phyloP scores from a whole-genome alignment of 768 basidiomycete species.

The Leucosporidium creatinivorum region DNA sequence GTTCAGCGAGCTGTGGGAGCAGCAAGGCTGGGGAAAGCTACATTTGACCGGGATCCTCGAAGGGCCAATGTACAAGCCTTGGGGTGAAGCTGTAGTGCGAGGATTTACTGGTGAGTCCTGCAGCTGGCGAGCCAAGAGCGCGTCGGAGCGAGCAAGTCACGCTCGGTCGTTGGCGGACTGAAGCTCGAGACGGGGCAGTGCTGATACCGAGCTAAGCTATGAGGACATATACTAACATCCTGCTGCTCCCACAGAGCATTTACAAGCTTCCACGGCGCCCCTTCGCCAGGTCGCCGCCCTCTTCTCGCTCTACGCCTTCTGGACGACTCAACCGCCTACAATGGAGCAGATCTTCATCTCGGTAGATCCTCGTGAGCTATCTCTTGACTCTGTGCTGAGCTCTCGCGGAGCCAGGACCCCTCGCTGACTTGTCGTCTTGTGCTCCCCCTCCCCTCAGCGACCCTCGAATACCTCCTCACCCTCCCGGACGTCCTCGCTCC shows the following conservation, averaged over 20 bases:
- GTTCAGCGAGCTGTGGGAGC: conserved; percentile 10
- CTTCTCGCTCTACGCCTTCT: conserved; percentile 14
- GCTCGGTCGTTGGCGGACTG: neutral
- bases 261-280: neutral
- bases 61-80: conserved; percentile 7
- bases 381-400: neutral
- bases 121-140: neutral
- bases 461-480: conserved; percentile 13
- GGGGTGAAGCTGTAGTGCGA: conserved; percentile 22
- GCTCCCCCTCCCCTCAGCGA: neutral
- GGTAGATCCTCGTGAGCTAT: conserved; percentile 10
- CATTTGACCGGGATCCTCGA: conserved; percentile 15
- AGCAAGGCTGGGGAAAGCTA: conserved; percentile 8
- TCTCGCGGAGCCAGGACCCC: neutral
- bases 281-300: conserved; percentile 13
- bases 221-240: no score
- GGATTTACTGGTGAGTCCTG: conserved; percentile 13
- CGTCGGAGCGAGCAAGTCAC: no score
- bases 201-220: no score
- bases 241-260: conserved; percentile 4
- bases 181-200: neutral
- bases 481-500: conserved; percentile 3
- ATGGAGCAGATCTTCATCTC: conserved; percentile 5
- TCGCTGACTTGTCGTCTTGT: no score
- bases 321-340: neutral